Base-by-base conservation (phyloP, 2,329 filamentous ascomycete species). In the Ascochyta viciae-villosae region DNA sequence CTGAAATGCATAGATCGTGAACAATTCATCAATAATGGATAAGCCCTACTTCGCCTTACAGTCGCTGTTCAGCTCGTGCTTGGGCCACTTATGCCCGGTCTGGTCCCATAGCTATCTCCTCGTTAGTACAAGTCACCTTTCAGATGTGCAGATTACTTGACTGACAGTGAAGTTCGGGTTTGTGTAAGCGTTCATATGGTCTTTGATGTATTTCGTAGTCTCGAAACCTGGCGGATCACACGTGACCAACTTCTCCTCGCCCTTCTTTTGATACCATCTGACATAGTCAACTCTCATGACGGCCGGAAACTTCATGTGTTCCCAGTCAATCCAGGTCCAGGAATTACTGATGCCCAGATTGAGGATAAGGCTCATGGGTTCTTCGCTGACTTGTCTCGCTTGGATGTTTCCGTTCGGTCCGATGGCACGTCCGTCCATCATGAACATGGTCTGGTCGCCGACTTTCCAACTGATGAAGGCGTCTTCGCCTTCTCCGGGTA, bases 261-360 rank as follows among this genome's bases (percentile, higher is more conserved):
- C 82, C 48, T 76, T 71, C 55, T 79, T 78, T 66, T 85, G 83
- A 62, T 85, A 85, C 68, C 81, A 80, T 6, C 83, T 74, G 13
- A 85, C 79, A 63, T 85, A 84, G 58, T 85, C 83, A 29, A 85
- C 71, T 22, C 81, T 74, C 80, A 85, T 82, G 15, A 81, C 74
- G 0, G 82, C 78, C 0, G 81, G 83, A 54, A 82, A 84, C n/a
- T 64, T 67, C 38, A 84, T 67, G 3, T 77, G 64, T 2, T 64
- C 71, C 64, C 74, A 78, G 45, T 82, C 72, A 42, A 85, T 81
- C 56, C 74, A 71, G 1, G 77, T 78, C 82, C 82, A 85, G 8
- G 77, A 73, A 37, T 78, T 72, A 51, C 80, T 82, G 45, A 84
- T 76, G 1, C 82, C 82, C 4, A 85, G 67, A 57, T 85, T 85